Evolutionary conservation across 768 basidiomycete species (phyloP).

Genomic region (Kwoniella heveanensis): DNA sequence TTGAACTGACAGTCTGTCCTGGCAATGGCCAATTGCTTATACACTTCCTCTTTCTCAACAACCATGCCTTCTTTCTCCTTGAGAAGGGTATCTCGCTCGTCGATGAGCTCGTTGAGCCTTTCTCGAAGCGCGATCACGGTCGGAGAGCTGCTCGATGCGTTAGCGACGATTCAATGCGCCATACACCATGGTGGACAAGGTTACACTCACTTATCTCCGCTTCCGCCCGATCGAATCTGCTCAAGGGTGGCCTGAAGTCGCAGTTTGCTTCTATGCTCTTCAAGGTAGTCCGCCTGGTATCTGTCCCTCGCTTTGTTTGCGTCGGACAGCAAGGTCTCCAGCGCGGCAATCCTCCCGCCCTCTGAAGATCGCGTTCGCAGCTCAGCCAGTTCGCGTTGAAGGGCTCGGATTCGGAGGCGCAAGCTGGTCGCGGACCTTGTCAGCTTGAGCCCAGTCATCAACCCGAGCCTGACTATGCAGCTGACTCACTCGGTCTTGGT

Average conservation of each 20-base stretch:
- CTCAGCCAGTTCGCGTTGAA: conserved; percentile 77
- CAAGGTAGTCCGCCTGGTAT: conserved; percentile 84
- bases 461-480: background rate
- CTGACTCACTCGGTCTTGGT: conserved; percentile 63
- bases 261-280: conserved; percentile 78
- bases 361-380: conserved; percentile 71
- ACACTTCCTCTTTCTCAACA: conserved; percentile 66
- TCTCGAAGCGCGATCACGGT: conserved; percentile 8
- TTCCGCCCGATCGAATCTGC: conserved; percentile 84
- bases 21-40: conserved; percentile 74
- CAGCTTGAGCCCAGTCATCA: background rate
- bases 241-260: conserved; percentile 79
- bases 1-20: conserved; percentile 73
- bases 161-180: background rate
- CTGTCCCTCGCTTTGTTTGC: conserved; percentile 85
- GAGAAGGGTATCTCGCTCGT: conserved; percentile 71
- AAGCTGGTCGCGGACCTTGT: too few relatives aligned
- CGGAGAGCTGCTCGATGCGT: conserved; percentile 5
- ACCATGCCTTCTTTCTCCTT: conserved; percentile 72
- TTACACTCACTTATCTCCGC: conserved; percentile 81
- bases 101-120: conserved; percentile 81
- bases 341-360: conserved; percentile 73
- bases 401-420: conserved; percentile 79
- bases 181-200: too few relatives aligned
- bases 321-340: conserved; percentile 88